Evolutionary conservation across 2,329 filamentous ascomycete species (phyloP).

Genomic region (Fusarium domesticum): DNA sequence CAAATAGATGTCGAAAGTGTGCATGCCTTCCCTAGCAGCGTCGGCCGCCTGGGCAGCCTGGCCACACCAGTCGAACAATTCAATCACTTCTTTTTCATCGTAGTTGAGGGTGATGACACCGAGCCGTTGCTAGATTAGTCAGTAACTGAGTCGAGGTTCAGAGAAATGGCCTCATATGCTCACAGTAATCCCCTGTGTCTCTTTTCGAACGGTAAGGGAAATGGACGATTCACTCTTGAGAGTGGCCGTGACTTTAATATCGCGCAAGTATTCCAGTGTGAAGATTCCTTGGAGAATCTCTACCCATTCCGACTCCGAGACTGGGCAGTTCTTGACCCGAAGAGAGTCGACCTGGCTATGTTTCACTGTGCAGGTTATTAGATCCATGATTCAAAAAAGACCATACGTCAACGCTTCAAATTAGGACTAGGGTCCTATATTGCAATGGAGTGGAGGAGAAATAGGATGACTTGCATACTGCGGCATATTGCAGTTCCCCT

Average conservation of each 20-base stretch:
- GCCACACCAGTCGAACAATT: slow-evolving; percentile 69
- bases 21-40: slow-evolving; percentile 44
- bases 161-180: slow-evolving; percentile 23
- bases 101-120: slow-evolving; percentile 59
- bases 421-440: slow-evolving; percentile 16
- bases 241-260: slow-evolving; percentile 59
- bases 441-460: slow-evolving; percentile 11
- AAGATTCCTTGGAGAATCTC: slow-evolving; percentile 57
- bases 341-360: slow-evolving; percentile 54
- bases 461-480: slow-evolving; percentile 50
- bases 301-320: slow-evolving; percentile 65
- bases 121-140: slow-evolving; percentile 58
- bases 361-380: slow-evolving; percentile 45
- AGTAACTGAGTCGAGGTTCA: slow-evolving; percentile 16
- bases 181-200: slow-evolving; percentile 67
- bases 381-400: slow-evolving; percentile 20
- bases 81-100: slow-evolving; percentile 57
- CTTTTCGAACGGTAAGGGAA: slow-evolving; percentile 61
- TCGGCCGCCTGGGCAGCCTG: slow-evolving; percentile 50
- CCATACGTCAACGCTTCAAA: slow-evolving; percentile 19
- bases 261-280: slow-evolving; percentile 47
- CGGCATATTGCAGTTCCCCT: slow-evolving; percentile 57
- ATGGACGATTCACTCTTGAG: slow-evolving; percentile 52
- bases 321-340: slow-evolving; percentile 52
- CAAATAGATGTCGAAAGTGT: slow-evolving; percentile 40